Evolutionary conservation across 2,329 filamentous ascomycete species (phyloP).

Genomic region (Cordyceps cicadae): DNA sequence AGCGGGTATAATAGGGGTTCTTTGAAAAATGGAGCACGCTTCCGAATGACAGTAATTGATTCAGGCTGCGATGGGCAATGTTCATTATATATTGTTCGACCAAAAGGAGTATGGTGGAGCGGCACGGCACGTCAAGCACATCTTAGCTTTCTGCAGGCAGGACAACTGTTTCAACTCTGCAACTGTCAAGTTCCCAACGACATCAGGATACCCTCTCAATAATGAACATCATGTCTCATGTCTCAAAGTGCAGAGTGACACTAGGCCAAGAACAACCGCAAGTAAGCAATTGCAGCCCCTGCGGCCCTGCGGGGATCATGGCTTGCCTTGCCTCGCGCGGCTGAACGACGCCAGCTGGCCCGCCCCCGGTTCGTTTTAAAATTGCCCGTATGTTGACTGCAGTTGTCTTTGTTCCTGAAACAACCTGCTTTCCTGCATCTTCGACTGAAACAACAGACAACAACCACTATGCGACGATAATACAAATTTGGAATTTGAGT

Average conservation of each 20-base stretch:
- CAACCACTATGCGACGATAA: neutral
- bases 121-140: neutral
- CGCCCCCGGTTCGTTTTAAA: neutral
- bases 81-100: neutral
- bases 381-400: neutral
- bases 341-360: conserved; percentile 9
- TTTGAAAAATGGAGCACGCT: neutral
- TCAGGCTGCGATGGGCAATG: too few relatives aligned
- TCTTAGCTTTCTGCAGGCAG: neutral
- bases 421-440: neutral
- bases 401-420: neutral
- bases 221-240: neutral
- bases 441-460: neutral
- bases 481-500: neutral
- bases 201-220: neutral
- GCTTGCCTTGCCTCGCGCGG: neutral
- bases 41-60: neutral
- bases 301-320: neutral
- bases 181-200: neutral
- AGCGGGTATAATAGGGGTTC: neutral
- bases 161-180: neutral
- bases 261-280: neutral
- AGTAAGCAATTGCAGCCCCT: neutral
- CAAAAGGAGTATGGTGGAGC: neutral
- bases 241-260: neutral